Base-by-base conservation (phyloP, 164 flowering plant species). In the Stephania cephalantha region DNA sequence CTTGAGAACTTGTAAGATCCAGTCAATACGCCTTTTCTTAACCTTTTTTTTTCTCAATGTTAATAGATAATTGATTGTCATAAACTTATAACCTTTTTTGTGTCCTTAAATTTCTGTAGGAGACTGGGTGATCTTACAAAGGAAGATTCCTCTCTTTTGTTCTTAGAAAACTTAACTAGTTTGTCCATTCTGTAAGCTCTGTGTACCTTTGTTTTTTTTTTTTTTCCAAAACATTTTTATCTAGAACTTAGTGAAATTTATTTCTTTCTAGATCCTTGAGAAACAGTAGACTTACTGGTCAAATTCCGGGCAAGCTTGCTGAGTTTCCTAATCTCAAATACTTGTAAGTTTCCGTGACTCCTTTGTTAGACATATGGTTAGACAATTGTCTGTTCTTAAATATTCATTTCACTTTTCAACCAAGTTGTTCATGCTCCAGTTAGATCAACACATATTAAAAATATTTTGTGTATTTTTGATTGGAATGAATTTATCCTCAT, bases 121-220 rank as follows among this genome's bases (percentile, higher is more conserved):
- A 79, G 85, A 78, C 77, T 86, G 65, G 87, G 88, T 73, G 88
- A 83, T 79, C 84, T 86, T 68, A 73, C 73, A n/a, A 66, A 35
- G 31, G 81, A 71, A 72, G 86, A 84, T 67, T 81, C 85, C 72
- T 72, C 85, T 76, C 87, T 86, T 61, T 78, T 74, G 63, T 86
- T 86, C 79, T 69, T 86, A 74, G 80, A 71, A 45, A 82, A 77
- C 31, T 81, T 75, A 65, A 83, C 78, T 35, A 80, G 81, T 71
- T 75, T 86, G 65, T 81, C 88, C 72, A 78, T 79, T 77, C 69
- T 86, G 88, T 86, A 83, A 83, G 87, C 55, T 31, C 68, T 35
- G 42, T 4, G 42, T 35, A 35, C 1, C 42, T 35, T 35, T 35
- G 53, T 48, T 48, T 35, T 2, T 35, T 2, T 35, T 35, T 35